A percentile compares a stretch with the other conserved stretches of the same genome.
Evolutionary conservation across 140 eudicot species (phyloP).

Genomic region (Ambrosia hybrid): DNA sequence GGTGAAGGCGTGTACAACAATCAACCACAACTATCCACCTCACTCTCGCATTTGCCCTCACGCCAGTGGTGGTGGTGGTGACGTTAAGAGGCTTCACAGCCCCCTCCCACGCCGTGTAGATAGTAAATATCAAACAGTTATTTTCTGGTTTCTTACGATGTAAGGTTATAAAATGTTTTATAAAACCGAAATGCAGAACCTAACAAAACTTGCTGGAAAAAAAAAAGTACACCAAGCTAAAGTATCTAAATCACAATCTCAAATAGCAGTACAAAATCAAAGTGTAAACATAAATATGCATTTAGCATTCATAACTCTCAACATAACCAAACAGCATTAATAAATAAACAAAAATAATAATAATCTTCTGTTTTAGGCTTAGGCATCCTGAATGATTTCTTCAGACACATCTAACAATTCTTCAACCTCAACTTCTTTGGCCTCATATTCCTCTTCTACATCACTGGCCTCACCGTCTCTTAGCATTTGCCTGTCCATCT

Average conservation of each 20-base stretch:
- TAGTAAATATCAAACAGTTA: too few relatives aligned
- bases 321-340: background rate
- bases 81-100: too few relatives aligned
- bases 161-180: too few relatives aligned
- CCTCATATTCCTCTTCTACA: conserved; percentile 64
- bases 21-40: too few relatives aligned
- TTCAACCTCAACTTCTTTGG: conserved; percentile 54
- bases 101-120: too few relatives aligned
- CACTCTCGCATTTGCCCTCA: too few relatives aligned
- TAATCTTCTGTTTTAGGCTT: conserved; percentile 3
- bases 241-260: background rate
- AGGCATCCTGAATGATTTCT: conserved; percentile 38
- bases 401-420: conserved; percentile 56
- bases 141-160: too few relatives aligned
- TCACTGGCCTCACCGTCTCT: conserved; percentile 75
- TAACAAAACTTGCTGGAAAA: too few relatives aligned
- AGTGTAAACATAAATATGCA: background rate
- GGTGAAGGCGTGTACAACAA: too few relatives aligned
- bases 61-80: too few relatives aligned
- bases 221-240: too few relatives aligned
- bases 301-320: background rate
- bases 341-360: background rate
- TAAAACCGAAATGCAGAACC: too few relatives aligned
- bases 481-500: conserved; percentile 48
- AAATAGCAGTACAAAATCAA: background rate